Evolutionary conservation across 441 rosid species (phyloP), one percentile per base, ranked within the genome.

Genomic region (Isatis lusitanica): DNA sequence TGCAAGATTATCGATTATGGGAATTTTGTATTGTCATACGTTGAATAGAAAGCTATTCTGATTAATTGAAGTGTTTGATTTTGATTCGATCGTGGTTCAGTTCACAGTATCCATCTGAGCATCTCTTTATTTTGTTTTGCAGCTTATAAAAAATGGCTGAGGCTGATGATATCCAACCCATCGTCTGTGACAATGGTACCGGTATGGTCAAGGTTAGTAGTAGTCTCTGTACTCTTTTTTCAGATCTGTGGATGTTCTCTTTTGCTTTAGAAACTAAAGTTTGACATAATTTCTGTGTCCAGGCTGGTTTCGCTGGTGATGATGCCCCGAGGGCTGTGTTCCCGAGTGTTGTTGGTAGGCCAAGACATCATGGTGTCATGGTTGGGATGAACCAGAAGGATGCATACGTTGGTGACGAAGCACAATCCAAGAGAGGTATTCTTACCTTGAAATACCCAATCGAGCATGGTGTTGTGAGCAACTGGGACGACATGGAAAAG

Each of bases 241-340:
- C 33, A 17, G 36, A 63, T 53, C 40, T 21, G 39, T 64, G 16
- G 38, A 55, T 51, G 4, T 17, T 64, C 42, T 51, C 15, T 36
- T 55, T 40, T 50, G 36, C 7, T 33, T 28, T 64, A 11, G 6
- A n/a, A 16, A 11, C 31, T 24, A 21, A 12, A 15, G 6, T 51
- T 30, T 50, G 44, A 38, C 4, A 6, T 24, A 2, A 30, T 6
- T 38, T 8, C 13, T 60, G 30, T 61, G 43, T 12, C 4, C 81
- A 82, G 87, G 92, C 92, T 66, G 92, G 92, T 6, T 88, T 86
- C 42, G 92, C 92, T 7, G 92, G 92, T 8, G 92, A 88, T 73
- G 92, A 88, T 84, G 92, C 90, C 51, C 92, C 92, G 15, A 84
- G 92, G 74, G 92, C 90, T 71, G 90, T 86, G 3, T 88, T 88